Percentiles rank a stretch among this genome's conserved stretches.
These are phyloP conservation scores for Alternaria solani DNA, from an alignment of 2,329 filamentous ascomycete genomes.

Conservation along the genomic window DNA sequence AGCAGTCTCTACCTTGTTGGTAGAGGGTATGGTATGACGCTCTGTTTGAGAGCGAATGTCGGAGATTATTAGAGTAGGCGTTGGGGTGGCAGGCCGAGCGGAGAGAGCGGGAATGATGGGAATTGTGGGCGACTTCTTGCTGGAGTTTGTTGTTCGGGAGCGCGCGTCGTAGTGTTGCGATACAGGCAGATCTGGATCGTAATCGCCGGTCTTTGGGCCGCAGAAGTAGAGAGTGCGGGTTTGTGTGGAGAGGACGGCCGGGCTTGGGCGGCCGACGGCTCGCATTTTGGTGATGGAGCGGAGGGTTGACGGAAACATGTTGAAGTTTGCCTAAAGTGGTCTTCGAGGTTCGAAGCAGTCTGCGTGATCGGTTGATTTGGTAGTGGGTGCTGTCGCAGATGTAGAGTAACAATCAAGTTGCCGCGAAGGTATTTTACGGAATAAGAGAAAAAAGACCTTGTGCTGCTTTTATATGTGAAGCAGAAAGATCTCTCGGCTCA, in stretches of 20 bases:
- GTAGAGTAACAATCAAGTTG: not conserved
- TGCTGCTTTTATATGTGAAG: not conserved
- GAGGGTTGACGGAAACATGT: not conserved
- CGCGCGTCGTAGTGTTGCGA: constrained; percentile 2
- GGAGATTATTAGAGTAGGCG: not conserved
- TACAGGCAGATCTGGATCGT: not conserved
- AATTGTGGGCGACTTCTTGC: not conserved
- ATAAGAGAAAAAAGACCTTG: not conserved
- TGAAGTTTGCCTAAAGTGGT: not conserved
- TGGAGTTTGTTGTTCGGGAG: not conserved
- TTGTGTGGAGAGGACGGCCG: constrained; percentile 1
- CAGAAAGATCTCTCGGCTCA: not conserved
- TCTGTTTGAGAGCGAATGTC: not conserved
- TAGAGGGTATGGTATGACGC: not conserved
- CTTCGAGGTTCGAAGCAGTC: not conserved
- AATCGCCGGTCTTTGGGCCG: constrained; percentile 2
- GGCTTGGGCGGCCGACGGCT: not conserved
- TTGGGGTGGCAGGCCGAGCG: not conserved
- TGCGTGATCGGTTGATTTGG: not conserved
- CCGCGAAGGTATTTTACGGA: not conserved
- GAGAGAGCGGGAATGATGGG: not conserved
- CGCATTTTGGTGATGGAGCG: not conserved
- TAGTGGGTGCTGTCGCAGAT: not conserved
- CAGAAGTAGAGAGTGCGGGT: constrained; percentile 7
- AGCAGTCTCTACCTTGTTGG: not conserved